Percentiles rank a stretch among this genome's conserved stretches.
Conservation (phyloP, 352 stramenopile genomes). For the Aphanomyces invadans region DNA sequence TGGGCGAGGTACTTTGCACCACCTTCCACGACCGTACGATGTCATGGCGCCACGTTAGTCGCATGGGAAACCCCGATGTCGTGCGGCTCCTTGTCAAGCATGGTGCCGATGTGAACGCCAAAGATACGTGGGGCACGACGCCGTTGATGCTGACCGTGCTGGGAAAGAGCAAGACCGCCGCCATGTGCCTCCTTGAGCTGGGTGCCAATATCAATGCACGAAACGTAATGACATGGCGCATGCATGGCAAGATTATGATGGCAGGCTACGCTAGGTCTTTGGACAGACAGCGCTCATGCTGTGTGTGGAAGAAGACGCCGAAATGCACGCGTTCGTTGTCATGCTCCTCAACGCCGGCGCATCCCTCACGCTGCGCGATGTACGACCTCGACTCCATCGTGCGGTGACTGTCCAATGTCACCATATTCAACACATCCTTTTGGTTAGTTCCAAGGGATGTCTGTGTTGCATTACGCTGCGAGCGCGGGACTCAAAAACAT, state of each 20-base stretch:
- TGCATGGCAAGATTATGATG: neutral
- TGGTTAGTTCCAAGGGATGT: conserved; percentile 57
- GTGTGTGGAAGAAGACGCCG: conserved; percentile 45
- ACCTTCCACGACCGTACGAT: neutral
- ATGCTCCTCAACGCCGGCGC: conserved; percentile 61
- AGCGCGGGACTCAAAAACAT: conserved; percentile 30
- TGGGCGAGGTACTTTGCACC: conserved; percentile 39
- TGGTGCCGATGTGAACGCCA: conserved; percentile 58
- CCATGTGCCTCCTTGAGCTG: conserved; percentile 59
- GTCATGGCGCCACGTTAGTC: conserved; percentile 29
- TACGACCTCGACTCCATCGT: conserved; percentile 22
- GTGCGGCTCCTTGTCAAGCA: conserved; percentile 72
- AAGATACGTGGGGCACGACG: conserved; percentile 69
- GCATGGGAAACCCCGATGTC: conserved; percentile 62
- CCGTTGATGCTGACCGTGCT: conserved; percentile 73
- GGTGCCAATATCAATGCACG: conserved; percentile 54
- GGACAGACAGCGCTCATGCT: conserved; percentile 67
- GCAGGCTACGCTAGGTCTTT: conserved; percentile 41
- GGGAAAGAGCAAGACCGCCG: conserved; percentile 50
- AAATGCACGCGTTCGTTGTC: conserved; percentile 66
- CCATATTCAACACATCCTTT: too few relatives aligned
- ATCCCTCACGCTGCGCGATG: conserved; percentile 51
- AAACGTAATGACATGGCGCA: conserved; percentile 53
- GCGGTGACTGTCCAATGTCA: too few relatives aligned
- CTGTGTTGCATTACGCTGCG: conserved; percentile 56